A percentile compares a stretch with the other conserved stretches of the same genome.
Evolutionary conservation across 2,329 filamentous ascomycete species (phyloP).

Genomic region (Pezicula radicicola): DNA sequence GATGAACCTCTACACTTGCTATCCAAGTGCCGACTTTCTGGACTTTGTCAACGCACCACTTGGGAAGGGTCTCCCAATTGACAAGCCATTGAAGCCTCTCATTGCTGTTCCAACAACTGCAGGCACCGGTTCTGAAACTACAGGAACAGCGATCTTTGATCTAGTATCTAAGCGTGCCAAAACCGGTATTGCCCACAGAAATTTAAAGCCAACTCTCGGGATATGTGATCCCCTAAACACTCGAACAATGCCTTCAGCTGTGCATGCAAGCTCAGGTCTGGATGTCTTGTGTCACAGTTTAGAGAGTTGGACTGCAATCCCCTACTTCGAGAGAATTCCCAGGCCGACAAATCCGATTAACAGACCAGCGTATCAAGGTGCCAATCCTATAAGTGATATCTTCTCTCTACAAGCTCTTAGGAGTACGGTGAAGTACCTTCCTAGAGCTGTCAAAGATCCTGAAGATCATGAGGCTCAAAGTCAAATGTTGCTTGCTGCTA

Average conservation of each 20-base stretch:
- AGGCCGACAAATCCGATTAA: constrained; percentile 86
- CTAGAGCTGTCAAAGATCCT: constrained; percentile 79
- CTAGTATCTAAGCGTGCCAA: constrained; percentile 86
- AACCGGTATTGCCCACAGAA: constrained; percentile 92
- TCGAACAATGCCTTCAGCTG: constrained; percentile 89
- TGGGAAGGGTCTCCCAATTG: constrained; percentile 77
- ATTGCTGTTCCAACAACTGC: constrained; percentile 84
- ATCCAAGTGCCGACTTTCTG: constrained; percentile 88
- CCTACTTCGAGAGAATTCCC: constrained; percentile 81
- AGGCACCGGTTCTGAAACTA: constrained; percentile 89
- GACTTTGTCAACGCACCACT: constrained; percentile 97
- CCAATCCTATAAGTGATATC: constrained; percentile 96
- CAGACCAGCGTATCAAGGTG: constrained; percentile 91
- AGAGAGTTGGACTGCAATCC: constrained; percentile 97
- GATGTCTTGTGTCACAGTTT: constrained; percentile 95
- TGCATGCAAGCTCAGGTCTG: constrained; percentile 86
- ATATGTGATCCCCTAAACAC: constrained; percentile 88
- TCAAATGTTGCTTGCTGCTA: constrained; percentile 93
- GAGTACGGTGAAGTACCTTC: constrained; percentile 87
- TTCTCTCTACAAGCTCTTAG: constrained; percentile 86
- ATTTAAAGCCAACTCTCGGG: constrained; percentile 90
- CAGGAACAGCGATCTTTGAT: constrained; percentile 97
- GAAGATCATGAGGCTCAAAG: constrained; percentile 91
- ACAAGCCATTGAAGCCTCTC: constrained; percentile 67
- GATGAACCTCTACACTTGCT: constrained; percentile 94